A percentile compares a stretch with the other conserved stretches of the same genome.
Conservation (phyloP, 2,329 filamentous ascomycete genomes). For the Penicillium glabrum region DNA sequence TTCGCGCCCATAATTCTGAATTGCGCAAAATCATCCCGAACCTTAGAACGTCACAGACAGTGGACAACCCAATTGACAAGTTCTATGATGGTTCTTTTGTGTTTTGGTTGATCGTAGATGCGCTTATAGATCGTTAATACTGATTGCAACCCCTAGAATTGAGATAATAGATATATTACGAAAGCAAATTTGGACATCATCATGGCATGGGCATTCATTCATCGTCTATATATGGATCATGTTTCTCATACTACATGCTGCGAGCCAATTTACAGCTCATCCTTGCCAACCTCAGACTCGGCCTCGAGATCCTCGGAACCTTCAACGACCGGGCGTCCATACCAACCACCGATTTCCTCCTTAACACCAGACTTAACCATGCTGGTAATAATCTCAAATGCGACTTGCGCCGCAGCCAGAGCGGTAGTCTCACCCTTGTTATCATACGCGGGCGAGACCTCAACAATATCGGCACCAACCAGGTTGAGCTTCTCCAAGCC, state of each 20-base stretch:
- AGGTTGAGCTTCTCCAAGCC: slow-evolving; percentile 81
- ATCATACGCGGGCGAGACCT: slow-evolving; percentile 85
- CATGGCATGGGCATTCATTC: slow-evolving; percentile 10
- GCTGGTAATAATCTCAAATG: slow-evolving; percentile 77
- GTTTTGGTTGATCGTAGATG: slow-evolving; percentile 4
- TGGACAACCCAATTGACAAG: slow-evolving; percentile 12
- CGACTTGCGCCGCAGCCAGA: slow-evolving; percentile 78
- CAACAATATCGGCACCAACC: slow-evolving; percentile 86
- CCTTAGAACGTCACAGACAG: slow-evolving; percentile 16
- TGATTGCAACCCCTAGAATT: background rate
- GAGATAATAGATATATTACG: background rate
- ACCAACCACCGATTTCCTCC: slow-evolving; percentile 42
- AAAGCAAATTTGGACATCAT: background rate
- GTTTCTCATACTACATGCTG: slow-evolving; percentile 11
- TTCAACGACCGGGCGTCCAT: slow-evolving; percentile 31
- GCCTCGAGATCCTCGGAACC: slow-evolving; percentile 7
- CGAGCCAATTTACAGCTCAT: slow-evolving; percentile 24
- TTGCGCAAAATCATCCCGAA: slow-evolving; percentile 11
- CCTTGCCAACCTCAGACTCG: slow-evolving; percentile 20
- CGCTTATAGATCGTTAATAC: background rate
- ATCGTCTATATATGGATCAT: slow-evolving; percentile 19
- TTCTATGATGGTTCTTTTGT: slow-evolving; percentile 9
- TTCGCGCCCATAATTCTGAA: background rate
- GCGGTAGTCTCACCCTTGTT: slow-evolving; percentile 76
- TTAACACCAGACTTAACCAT: slow-evolving; percentile 47